phyloP scores from a whole-genome alignment of 768 basidiomycete genomes.

The Rhodosporidiobolus sp. region DNA sequence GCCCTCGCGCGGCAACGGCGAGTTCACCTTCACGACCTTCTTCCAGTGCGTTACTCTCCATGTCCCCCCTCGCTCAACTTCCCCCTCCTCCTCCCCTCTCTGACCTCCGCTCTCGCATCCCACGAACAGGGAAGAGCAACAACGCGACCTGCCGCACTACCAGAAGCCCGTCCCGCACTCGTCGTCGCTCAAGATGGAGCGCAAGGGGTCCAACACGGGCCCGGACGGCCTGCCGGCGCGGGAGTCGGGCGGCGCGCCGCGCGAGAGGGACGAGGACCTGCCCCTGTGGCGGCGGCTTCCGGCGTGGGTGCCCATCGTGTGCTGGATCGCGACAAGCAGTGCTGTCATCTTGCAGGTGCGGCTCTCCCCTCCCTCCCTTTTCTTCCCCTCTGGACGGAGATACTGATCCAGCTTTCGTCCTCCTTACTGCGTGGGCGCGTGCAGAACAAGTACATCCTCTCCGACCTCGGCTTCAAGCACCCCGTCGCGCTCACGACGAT shows the following conservation, averaged over 20 bases:
- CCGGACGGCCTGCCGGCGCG: not conserved
- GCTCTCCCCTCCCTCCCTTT: slow-evolving; percentile 58
- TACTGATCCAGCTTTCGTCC: not conserved
- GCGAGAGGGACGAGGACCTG: not conserved
- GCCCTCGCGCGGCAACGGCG: not conserved
- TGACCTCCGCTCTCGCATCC: no score
- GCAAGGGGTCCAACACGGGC: slow-evolving; percentile 2
- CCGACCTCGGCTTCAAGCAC: slow-evolving; percentile 74
- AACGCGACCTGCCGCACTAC: slow-evolving; percentile 20
- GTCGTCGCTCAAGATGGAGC: slow-evolving; percentile 7
- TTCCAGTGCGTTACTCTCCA: not conserved
- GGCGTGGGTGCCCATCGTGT: slow-evolving; percentile 57
- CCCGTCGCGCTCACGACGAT: slow-evolving; percentile 61
- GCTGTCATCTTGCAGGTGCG: slow-evolving; percentile 67
- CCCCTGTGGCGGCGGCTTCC: slow-evolving; percentile 34
- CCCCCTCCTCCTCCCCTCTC: not conserved
- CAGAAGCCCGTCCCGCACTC: slow-evolving; percentile 13
- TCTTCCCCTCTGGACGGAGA: slow-evolving; percentile 69
- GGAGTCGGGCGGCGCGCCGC: no score
- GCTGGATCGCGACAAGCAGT: slow-evolving; percentile 89
- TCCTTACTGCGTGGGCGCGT: not conserved
- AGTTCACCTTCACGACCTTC: slow-evolving; percentile 11
- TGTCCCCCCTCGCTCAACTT: no score
- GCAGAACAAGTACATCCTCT: slow-evolving; percentile 38
- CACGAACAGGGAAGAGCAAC: slow-evolving; percentile 19